Base-by-base conservation (phyloP, 164 flowering plant species). In the Tetracentron sinense region DNA sequence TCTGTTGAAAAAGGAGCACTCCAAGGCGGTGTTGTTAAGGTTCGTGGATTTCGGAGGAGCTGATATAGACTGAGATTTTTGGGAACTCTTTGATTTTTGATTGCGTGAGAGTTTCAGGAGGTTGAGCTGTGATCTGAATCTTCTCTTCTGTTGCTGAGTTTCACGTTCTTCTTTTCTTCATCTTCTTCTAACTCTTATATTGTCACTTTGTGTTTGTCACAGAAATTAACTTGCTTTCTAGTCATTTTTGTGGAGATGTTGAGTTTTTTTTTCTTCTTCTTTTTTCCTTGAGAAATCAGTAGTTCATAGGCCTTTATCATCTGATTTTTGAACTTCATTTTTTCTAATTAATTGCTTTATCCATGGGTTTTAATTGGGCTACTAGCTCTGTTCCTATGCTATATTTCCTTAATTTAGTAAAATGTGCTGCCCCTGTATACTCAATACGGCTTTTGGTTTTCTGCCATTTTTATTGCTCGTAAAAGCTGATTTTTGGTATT, bases 1-100 rank as follows among this genome's bases (percentile, higher is more conserved):
- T 53, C 31, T 27, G 56, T 15, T 53, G 56, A 53, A 53, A 26
- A n/a, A 53, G 26, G 56, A 26, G 56, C 31, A 15, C 20, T 53
- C 26, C 31, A 15, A 26, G 29, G 33, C 5, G 33, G 27, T 53
- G 4, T 0, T 4, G 3, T 26, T 31, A 14, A 53, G 56, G 11
- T 14, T 53, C 15, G 25, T 27, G 56, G 19, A 27, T 25, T 53
- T 26, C 6, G n/a, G 20, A 16, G 31, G 19, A 17, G 15, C 31
- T 53, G 56, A 16, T 26, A 0, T 31, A 29, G 54, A 30, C 30
- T 28, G 38, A 11, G 21, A 48, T 27, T 19, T 27, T 26, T 47
- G 23, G 63, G 54, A 5, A 20, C 42, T 27, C 14, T 21, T 46
- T n/a, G 42, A 21, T 60, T 4, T 23, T 51, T 62, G 23, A 35